These are phyloP conservation scores for Aureobasidium sp. DNA, from an alignment of 2,329 filamentous ascomycete genomes.

Conservation along the genomic window DNA sequence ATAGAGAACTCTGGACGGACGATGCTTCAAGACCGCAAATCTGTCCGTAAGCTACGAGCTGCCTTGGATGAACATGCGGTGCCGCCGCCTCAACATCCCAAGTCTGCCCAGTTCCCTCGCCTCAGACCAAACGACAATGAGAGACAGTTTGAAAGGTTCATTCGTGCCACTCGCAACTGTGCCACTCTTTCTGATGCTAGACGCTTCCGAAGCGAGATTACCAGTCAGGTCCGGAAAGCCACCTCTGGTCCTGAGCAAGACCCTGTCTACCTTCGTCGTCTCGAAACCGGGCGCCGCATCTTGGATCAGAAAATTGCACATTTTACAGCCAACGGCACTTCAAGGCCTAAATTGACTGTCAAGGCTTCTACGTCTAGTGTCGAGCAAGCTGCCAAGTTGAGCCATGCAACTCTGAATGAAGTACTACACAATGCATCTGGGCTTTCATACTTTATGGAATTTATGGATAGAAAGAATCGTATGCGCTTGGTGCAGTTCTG, in stretches of 20 bases:
- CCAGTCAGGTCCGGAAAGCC: conserved; percentile 74
- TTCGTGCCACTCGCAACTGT: conserved; percentile 78
- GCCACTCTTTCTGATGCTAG: conserved; percentile 89
- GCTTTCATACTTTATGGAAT: conserved; percentile 98
- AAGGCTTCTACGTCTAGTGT: conserved; percentile 29
- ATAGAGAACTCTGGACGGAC: conserved; percentile 72
- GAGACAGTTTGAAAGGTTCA: conserved; percentile 88
- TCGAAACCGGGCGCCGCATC: conserved; percentile 87
- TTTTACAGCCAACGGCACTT: conserved; percentile 60
- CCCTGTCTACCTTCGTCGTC: conserved; percentile 73
- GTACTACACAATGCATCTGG: conserved; percentile 85
- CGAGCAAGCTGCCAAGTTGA: conserved; percentile 51
- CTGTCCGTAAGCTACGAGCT: conserved; percentile 82
- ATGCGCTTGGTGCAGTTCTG: conserved; percentile 95
- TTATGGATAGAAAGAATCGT: conserved; percentile 84
- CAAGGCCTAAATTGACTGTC: conserved; percentile 31
- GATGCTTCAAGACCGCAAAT: conserved; percentile 90
- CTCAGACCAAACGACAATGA: conserved; percentile 79
- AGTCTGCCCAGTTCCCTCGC: conserved; percentile 66
- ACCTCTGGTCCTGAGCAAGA: conserved; percentile 78
- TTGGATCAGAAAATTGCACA: conserved; percentile 84
- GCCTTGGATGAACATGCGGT: conserved; percentile 91
- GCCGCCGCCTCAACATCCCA: conserved; percentile 60
- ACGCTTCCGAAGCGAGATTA: conserved; percentile 83
- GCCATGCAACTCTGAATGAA: conserved; percentile 71